phyloP scores from a whole-genome alignment of 2,329 filamentous ascomycete genomes.

The Fusarium piperis region DNA sequence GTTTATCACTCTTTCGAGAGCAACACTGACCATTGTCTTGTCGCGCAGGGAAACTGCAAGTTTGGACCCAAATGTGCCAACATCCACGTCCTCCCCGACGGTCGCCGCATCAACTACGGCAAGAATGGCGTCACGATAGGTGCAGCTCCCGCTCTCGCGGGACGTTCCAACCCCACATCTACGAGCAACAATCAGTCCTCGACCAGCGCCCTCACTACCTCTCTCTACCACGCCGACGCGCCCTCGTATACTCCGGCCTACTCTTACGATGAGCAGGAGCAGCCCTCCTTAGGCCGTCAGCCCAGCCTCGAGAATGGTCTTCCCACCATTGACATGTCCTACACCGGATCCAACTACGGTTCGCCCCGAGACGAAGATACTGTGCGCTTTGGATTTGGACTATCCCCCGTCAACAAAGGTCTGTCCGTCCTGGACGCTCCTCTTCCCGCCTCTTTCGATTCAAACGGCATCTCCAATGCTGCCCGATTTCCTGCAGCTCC shows the following conservation, averaged over 20 bases:
- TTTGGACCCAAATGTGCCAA: conserved; percentile 98
- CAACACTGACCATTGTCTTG: conserved; percentile 29
- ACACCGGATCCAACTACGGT: conserved; percentile 73
- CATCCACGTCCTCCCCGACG: conserved; percentile 93
- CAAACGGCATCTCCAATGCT: conserved; percentile 91
- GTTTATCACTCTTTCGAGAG: neutral
- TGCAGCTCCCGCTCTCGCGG: conserved; percentile 67
- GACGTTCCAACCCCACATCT: conserved; percentile 66
- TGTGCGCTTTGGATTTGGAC: conserved; percentile 71
- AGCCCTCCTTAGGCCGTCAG: conserved; percentile 58
- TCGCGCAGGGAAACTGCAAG: conserved; percentile 90
- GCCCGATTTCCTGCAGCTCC: conserved; percentile 81
- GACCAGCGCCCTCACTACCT: conserved; percentile 72
- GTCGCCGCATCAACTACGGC: conserved; percentile 86
- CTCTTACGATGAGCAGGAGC: conserved; percentile 53
- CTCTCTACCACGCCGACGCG: conserved; percentile 57
- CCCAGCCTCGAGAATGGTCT: conserved; percentile 65
- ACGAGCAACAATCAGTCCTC: conserved; percentile 66
- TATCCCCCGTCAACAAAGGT: conserved; percentile 78
- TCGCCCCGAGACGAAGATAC: conserved; percentile 79
- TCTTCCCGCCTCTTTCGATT: conserved; percentile 94
- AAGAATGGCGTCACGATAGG: conserved; percentile 75
- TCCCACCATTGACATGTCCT: conserved; percentile 68
- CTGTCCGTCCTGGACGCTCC: conserved; percentile 94
- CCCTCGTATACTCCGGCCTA: conserved; percentile 52